phyloP scores from a whole-genome alignment of 352 stramenopile species.

The Pythium biforme region DNA sequence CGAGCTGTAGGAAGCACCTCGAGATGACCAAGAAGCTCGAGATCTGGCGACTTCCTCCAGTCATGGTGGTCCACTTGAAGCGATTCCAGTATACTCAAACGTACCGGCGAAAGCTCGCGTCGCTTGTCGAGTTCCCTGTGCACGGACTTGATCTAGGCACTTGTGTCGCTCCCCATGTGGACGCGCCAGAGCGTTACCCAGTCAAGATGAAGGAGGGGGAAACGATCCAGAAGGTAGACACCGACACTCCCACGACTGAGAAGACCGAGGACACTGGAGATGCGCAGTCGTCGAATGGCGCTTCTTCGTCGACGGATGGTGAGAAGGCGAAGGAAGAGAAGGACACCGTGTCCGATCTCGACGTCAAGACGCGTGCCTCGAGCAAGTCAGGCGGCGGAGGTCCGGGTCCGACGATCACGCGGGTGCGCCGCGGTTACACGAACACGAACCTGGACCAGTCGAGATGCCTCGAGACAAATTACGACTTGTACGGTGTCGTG shows the following conservation, averaged over 20 bases:
- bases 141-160: conserved; percentile 92
- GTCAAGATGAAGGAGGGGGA: conserved; percentile 42
- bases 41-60: conserved; percentile 95
- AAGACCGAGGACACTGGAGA: conserved; percentile 7
- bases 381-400: conserved; percentile 16
- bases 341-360: conserved; percentile 1
- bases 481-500: conserved; percentile 87
- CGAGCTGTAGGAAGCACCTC: conserved; percentile 93
- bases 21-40: conserved; percentile 98
- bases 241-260: conserved; percentile 20
- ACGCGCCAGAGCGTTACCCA: conserved; percentile 78
- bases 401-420: conserved; percentile 44
- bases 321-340: conserved; percentile 18
- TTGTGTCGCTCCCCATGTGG: conserved; percentile 85
- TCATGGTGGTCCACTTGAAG: conserved; percentile 99
- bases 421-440: conserved; percentile 78
- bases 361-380: conserved; percentile 14
- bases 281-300: conserved; percentile 5
- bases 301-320: conserved; percentile 5
- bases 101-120: conserved; percentile 84
- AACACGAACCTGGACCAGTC: conserved; percentile 89
- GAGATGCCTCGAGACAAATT: conserved; percentile 83
- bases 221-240: conserved; percentile 12
- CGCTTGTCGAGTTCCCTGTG: conserved; percentile 96
- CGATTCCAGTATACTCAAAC: conserved; percentile 97